Evolutionary conservation across 768 basidiomycete species (phyloP).

Genomic region (Rickenella mellea): DNA sequence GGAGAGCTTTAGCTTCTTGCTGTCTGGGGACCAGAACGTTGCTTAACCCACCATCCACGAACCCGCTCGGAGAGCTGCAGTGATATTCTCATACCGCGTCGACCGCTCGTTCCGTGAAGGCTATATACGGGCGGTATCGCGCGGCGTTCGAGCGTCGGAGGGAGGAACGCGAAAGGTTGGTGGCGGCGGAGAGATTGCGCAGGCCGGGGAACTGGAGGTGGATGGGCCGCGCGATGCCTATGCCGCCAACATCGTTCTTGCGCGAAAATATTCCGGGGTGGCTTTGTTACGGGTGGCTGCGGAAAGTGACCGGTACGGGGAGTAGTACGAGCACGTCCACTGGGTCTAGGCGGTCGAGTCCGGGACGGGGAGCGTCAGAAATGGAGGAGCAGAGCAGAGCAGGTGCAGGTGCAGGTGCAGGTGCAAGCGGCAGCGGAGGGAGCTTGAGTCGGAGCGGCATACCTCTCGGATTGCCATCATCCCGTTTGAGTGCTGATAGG

Average conservation of each 20-base stretch:
- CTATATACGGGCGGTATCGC: constrained; percentile 90
- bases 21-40: neutral
- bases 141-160: constrained; percentile 74
- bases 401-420: neutral
- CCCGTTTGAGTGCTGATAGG: too few species aligned
- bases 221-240: constrained; percentile 3
- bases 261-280: neutral
- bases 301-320: constrained; percentile 16
- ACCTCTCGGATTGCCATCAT: neutral
- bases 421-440: neutral
- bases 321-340: constrained; percentile 20
- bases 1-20: neutral
- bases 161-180: constrained; percentile 47
- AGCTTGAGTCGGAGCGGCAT: neutral
- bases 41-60: constrained; percentile 80
- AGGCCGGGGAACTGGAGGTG: constrained; percentile 21
- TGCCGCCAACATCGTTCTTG: neutral
- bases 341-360: constrained; percentile 23
- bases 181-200: constrained; percentile 19
- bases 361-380: too few species aligned
- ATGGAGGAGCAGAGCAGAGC: neutral
- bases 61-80: constrained; percentile 95
- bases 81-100: constrained; percentile 87
- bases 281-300: constrained; percentile 8
- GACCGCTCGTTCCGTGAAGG: constrained; percentile 74